Evolutionary conservation across 2,329 filamentous ascomycete genomes (phyloP), one percentile per base, ranked within the genome.

Genomic region (Blumeria graminis): DNA sequence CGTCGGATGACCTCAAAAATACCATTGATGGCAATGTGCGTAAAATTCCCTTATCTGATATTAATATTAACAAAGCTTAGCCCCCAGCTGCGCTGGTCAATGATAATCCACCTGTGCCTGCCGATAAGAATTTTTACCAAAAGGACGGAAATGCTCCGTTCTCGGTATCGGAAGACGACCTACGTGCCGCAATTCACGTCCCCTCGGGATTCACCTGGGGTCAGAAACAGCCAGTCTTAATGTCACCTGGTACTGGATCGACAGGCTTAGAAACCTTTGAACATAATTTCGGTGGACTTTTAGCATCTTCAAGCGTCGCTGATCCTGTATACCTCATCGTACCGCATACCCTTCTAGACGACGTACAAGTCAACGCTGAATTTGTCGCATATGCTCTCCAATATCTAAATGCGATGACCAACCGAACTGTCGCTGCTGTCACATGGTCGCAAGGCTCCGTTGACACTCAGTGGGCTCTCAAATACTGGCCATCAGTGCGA

Each of bases 311-410:
- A 0, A 60, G 61, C 28, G 70, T 69, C 56, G 72, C 68, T 14
- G 74, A 77, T 59, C 70, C 73, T 0, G 70, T 77, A 16, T 79
- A 74, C 71, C 66, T 80, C 18, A 79, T 79, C 61, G 69, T 79
- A 13, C 75, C 76, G 0, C 65, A 65, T 1, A 67, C 68, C 41
- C 68, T 73, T 39, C 66, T 76, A 9, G 65, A 60, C 22, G 74
- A 80, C 57, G 69, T 69, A 0, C 76, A 78, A 60, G 59, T 66
- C 33, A 78, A 74, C 60, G 66, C 73, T 4, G 76, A 79, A 63
- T 77, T 74, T 60, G 71, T 76, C 41, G 74, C 74, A 3, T 78
- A 80, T 63, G 74, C 76, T 5, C 73, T 78, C 58, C 75, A 78
- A 66, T 79, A 78, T 65, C 69, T 78, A 57, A 65, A 68, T 33